phyloP scores from a whole-genome alignment of 1,284 basidiomycete species.

The Cystobasidiaceae sp. region DNA sequence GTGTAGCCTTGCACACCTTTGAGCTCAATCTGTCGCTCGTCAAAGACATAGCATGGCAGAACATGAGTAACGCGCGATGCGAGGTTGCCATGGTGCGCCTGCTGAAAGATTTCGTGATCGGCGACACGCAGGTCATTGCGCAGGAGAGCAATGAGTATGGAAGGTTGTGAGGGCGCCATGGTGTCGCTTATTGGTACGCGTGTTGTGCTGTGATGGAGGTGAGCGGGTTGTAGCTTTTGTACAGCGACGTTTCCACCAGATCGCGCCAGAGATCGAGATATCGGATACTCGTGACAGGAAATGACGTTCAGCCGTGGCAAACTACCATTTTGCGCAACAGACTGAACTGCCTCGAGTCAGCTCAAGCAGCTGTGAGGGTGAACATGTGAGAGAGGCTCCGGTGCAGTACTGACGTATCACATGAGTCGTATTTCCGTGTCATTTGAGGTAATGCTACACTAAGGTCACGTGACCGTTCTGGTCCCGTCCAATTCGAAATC shows the following conservation, averaged over 20 bases:
- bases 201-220: background rate
- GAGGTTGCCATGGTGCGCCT: constrained; percentile 9
- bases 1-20: constrained; percentile 46
- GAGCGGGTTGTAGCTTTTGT: too few relatives aligned
- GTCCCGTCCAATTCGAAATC: background rate
- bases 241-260: too few relatives aligned
- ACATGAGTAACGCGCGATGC: constrained; percentile 49
- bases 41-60: constrained; percentile 55
- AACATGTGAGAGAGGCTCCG: too few relatives aligned
- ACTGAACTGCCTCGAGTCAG: too few relatives aligned
- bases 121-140: constrained; percentile 21
- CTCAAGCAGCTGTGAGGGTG: too few relatives aligned
- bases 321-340: too few relatives aligned
- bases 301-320: too few relatives aligned
- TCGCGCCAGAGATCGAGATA: too few relatives aligned
- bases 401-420: too few relatives aligned
- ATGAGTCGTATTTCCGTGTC: too few relatives aligned
- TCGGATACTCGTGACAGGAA: too few relatives aligned
- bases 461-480: background rate
- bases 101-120: constrained; percentile 14
- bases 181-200: background rate
- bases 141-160: constrained; percentile 24
- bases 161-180: constrained; percentile 22
- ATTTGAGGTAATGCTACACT: constrained; percentile 16
- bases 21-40: constrained; percentile 54